Evolutionary conservation across 139 green algal genomes (phyloP).

Genomic region (Picochlorum sp.): DNA sequence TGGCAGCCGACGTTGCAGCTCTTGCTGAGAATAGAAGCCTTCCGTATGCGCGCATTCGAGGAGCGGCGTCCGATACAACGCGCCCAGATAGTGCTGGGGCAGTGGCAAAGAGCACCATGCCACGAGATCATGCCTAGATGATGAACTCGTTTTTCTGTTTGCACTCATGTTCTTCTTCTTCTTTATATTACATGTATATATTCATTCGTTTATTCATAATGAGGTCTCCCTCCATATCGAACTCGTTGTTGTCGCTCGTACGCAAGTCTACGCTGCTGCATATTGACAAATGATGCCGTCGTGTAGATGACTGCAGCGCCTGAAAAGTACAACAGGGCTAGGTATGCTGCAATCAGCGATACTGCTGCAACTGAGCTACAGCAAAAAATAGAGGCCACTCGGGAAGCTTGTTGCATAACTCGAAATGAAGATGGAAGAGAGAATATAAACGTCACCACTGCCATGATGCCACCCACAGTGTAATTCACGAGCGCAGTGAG

Average conservation of each 20-base stretch:
- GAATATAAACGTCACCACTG: slow-evolving; percentile 37
- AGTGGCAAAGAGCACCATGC: slow-evolving; percentile 7
- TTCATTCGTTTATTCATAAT: slow-evolving; percentile 10
- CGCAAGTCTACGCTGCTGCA: slow-evolving; percentile 13
- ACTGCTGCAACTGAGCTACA: slow-evolving; percentile 14
- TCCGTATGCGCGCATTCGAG: slow-evolving; percentile 33
- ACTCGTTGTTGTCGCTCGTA: neutral
- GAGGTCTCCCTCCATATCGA: neutral
- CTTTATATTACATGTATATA: neutral
- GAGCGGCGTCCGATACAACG: slow-evolving; percentile 24
- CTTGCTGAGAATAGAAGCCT: slow-evolving; percentile 35
- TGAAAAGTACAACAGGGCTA: slow-evolving; percentile 28
- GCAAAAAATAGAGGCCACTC: slow-evolving; percentile 28
- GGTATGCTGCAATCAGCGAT: slow-evolving; percentile 22
- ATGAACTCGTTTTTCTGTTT: neutral
- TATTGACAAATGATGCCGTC: slow-evolving; percentile 9
- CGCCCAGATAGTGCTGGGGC: slow-evolving; percentile 6
- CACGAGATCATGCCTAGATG: slow-evolving; percentile 38
- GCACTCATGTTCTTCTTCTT: neutral
- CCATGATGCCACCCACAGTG: slow-evolving; percentile 35
- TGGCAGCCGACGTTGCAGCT: slow-evolving; percentile 53
- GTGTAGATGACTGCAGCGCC: slow-evolving; percentile 16
- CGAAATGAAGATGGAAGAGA: slow-evolving; percentile 35
- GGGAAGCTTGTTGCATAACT: slow-evolving; percentile 20
- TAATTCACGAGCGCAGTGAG: slow-evolving; percentile 40